These are phyloP conservation scores for Bauhinia variegata DNA, from an alignment of 306 rosid species.

Conservation along the genomic window DNA sequence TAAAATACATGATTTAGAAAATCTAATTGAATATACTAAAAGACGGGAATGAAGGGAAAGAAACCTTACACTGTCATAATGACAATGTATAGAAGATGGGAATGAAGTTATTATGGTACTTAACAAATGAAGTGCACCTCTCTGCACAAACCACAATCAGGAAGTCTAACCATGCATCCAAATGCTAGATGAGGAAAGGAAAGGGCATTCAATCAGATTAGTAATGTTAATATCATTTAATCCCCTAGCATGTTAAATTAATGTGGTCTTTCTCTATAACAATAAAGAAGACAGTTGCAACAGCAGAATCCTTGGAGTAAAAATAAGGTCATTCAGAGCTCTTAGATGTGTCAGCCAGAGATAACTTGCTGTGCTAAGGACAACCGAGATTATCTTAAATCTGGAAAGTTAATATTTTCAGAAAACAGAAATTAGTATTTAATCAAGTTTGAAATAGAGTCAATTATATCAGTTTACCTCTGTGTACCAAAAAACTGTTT, in stretches of 20 bases:
- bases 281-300: no score
- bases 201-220: slow-evolving; percentile 1
- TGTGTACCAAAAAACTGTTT: no score
- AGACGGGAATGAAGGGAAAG: slow-evolving; percentile 21
- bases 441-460: no score
- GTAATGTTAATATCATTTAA: no score
- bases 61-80: slow-evolving; percentile 73
- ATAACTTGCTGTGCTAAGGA: background rate
- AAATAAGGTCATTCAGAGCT: no score
- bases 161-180: slow-evolving; percentile 2
- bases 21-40: slow-evolving; percentile 6
- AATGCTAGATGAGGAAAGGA: slow-evolving; percentile 12
- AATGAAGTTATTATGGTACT: slow-evolving; percentile 59
- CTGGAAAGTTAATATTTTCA: no score
- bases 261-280: no score
- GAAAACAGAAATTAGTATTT: no score
- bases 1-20: background rate
- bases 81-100: slow-evolving; percentile 67
- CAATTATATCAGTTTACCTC: no score
- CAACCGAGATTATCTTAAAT: no score
- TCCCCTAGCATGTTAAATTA: no score
- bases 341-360: background rate
- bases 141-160: slow-evolving; percentile 65
- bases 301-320: no score
- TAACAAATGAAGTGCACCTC: slow-evolving; percentile 63